Evolutionary conservation across 202 grass and related monocot species (phyloP).

Genomic region (Saccharum hybrid): DNA sequence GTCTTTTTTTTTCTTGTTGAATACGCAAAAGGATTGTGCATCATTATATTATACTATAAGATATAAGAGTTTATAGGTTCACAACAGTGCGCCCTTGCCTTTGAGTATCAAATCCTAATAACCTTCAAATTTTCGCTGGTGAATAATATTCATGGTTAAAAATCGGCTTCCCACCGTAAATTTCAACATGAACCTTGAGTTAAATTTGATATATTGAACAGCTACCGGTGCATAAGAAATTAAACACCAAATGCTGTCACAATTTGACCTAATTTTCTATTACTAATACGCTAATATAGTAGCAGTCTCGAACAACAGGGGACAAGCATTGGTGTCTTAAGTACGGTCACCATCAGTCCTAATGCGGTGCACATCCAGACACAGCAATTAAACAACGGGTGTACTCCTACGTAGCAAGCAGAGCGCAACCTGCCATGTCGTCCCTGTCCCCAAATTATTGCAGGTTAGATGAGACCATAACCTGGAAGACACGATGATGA

Average conservation of each 20-base stretch:
- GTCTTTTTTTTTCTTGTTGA: no score
- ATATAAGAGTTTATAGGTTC: no score
- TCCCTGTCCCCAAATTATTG: conserved; percentile 56
- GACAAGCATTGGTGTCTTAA: conserved; percentile 1
- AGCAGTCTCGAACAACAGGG: neutral
- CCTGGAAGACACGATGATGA: conserved; percentile 28
- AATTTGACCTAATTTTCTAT: neutral
- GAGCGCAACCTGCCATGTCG: conserved; percentile 31
- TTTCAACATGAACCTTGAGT: neutral
- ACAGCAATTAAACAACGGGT: conserved; percentile 37
- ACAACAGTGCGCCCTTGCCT: no score
- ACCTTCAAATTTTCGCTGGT: neutral
- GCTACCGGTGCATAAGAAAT: neutral
- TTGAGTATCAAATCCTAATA: no score
- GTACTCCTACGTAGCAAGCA: neutral
- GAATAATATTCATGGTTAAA: neutral
- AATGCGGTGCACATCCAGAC: neutral
- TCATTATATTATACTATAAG: no score
- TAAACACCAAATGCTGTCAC: neutral
- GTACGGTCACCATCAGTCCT: neutral
- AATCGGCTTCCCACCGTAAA: neutral
- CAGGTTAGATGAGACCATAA: conserved; percentile 7
- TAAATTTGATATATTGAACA: neutral
- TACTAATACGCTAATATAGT: no score
- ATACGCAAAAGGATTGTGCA: no score